phyloP scores from a whole-genome alignment of 129 eudicot genomes.

The Tagetes erecta region DNA sequence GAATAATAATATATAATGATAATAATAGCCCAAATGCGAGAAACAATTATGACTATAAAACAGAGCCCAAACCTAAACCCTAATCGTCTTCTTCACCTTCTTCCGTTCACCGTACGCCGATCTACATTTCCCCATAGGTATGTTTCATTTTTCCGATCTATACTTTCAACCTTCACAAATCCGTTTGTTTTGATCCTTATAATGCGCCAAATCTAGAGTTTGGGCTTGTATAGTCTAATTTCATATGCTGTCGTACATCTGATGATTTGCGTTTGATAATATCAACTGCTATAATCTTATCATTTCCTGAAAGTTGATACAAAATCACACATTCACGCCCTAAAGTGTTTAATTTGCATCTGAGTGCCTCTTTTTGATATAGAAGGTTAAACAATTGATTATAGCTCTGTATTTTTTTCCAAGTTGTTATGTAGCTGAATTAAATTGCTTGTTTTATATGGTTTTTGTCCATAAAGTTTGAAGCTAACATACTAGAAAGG shows the following conservation, averaged over 20 bases:
- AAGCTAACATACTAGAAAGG: not conserved
- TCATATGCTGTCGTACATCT: not conserved
- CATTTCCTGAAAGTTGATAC: not conserved
- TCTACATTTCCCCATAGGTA: constrained; percentile 23
- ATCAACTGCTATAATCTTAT: not conserved
- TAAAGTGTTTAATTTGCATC: not conserved
- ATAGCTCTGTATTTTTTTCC: not conserved
- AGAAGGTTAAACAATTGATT: not conserved
- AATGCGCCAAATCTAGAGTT: not conserved
- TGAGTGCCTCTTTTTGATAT: not conserved
- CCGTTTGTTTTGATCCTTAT: not conserved
- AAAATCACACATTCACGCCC: not conserved
- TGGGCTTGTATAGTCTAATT: not conserved
- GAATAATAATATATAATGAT: too few relatives aligned
- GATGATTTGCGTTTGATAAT: not conserved
- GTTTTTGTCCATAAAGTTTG: not conserved
- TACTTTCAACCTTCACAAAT: not conserved
- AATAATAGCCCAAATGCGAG: constrained; percentile 8
- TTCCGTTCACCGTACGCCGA: constrained; percentile 26
- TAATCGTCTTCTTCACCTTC: constrained; percentile 23
- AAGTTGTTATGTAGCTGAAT: not conserved
- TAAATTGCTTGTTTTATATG: not conserved
- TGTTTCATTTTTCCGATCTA: not conserved
- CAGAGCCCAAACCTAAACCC: constrained; percentile 25
- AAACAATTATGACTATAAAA: constrained; percentile 9